Percentiles rank a stretch among this genome's conserved stretches.
Evolutionary conservation across 2,329 filamentous ascomycete genomes (phyloP).

Genomic region (Septoria petroselini): DNA sequence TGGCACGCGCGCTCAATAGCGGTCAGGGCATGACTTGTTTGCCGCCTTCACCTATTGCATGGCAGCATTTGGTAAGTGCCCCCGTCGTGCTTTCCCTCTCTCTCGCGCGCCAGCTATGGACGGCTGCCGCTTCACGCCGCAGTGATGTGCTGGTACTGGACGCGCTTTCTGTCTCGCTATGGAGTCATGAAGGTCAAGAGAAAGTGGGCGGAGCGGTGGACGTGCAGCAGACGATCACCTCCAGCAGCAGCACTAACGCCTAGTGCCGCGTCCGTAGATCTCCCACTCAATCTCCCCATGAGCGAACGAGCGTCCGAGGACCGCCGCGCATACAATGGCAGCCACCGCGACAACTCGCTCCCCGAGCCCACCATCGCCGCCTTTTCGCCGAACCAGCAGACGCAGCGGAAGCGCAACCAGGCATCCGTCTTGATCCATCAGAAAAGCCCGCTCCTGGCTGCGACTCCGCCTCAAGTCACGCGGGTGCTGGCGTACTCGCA

Average conservation of each 20-base stretch:
- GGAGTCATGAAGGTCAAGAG: conserved; percentile 13
- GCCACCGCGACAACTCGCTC: conserved; percentile 19
- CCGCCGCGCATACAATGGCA: conserved; percentile 20
- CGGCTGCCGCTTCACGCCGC: neutral
- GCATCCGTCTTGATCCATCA: conserved; percentile 80
- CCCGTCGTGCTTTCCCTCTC: conserved; percentile 8
- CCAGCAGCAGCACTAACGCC: conserved; percentile 8
- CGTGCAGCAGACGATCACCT: neutral
- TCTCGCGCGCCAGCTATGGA: too few species aligned
- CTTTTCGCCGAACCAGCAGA: conserved; percentile 82
- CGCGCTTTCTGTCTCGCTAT: conserved; percentile 5
- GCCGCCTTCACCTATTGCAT: conserved; percentile 19
- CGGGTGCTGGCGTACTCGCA: conserved; percentile 93
- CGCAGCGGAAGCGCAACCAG: conserved; percentile 22
- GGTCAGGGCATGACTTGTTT: conserved; percentile 12
- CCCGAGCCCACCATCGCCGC: conserved; percentile 72
- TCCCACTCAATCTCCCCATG: conserved; percentile 27
- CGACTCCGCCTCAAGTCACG: conserved; percentile 92
- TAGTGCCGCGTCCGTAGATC: conserved; percentile 18
- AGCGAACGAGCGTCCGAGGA: conserved; percentile 22
- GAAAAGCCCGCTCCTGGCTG: conserved; percentile 87
- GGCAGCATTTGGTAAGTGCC: conserved; percentile 27
- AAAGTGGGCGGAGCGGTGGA: conserved; percentile 9
- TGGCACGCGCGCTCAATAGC: conserved; percentile 3
- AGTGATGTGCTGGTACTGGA: conserved; percentile 5